phyloP scores from a whole-genome alignment of 2,329 filamentous ascomycete species.

The Ceratocystis alfenasii region DNA sequence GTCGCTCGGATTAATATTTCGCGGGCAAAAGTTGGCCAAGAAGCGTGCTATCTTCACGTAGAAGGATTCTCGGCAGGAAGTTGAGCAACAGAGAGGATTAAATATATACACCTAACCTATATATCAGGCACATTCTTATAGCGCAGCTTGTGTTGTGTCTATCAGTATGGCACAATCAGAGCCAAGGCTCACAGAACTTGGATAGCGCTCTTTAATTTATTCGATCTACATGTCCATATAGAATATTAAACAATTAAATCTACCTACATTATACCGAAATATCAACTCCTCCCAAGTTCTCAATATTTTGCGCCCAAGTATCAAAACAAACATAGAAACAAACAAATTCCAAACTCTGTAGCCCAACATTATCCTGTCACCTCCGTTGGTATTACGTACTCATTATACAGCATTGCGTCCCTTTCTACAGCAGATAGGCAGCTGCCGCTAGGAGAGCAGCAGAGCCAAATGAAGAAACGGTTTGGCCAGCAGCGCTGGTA shows the following conservation, averaged over 20 bases:
- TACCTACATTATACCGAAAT: not conserved
- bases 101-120: not conserved
- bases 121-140: not conserved
- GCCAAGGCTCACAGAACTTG: constrained; percentile 17
- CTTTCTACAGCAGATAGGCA: constrained; percentile 18
- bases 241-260: constrained; percentile 4
- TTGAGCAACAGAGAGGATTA: not conserved
- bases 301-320: not conserved
- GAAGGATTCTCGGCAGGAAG: constrained; percentile 20
- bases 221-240: not conserved
- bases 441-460: constrained; percentile 20
- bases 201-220: not conserved
- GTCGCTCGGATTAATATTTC: constrained; percentile 32
- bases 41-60: constrained; percentile 20
- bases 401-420: not conserved
- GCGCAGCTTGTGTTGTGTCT: not conserved
- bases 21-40: constrained; percentile 9
- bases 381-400: not conserved
- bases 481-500: constrained; percentile 18
- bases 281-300: not conserved
- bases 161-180: not conserved
- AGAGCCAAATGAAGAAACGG: constrained; percentile 16
- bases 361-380: not conserved
- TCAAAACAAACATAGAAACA: not conserved
- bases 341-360: not conserved